Base-by-base conservation (phyloP, 2,329 filamentous ascomycete genomes). In the Claviceps cyperi region DNA sequence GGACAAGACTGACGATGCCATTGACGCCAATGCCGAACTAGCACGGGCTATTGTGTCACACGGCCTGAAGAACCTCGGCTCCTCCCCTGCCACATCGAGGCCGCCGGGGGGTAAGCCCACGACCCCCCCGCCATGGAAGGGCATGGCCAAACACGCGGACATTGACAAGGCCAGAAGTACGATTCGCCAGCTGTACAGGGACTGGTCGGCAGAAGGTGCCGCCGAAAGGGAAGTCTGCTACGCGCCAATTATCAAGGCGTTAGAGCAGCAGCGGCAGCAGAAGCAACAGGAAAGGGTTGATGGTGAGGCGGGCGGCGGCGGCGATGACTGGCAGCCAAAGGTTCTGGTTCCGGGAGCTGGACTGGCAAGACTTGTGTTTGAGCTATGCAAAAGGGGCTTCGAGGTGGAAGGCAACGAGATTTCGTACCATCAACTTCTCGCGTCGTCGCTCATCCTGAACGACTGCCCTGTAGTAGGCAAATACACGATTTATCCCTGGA, bases 401-500 rank as follows among this genome's bases (percentile, higher is more conserved):
- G 69, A 77, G 11, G 78, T 81, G 0, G 89, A 96, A 64, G 91
- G 91, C 28, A 97, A 96, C 62, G 86, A 98, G 67, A 94, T 97
- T 54, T 96, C 90, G 2, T 97, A 94, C 62, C 92, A 98, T 64
- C 88, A 95, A 64, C 77, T 98, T n/a, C 74, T 97, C 51, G 88
- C 88, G 1, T 94, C 86, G 5, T 79, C 77, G 0, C 83, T 86
- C 61, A 77, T 90, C 15, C 76, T 90, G 46, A 90, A 91, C 64
- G 75, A 73, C 58, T 86, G 82, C 4, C 58, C 70, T 0, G 61
- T 64, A 2, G 76, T 76, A 0, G 74, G 74, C 15, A 74, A 84
- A 53, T 87, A 89, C 65, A 79, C 73, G 8, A 74, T 98, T 48
- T 86, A 84, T 60, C 92, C 92, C 0, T 98, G 91, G 78, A 79